Conservation (phyloP, 23 red algal species). For the Pyropia yezoensis region DNA sequence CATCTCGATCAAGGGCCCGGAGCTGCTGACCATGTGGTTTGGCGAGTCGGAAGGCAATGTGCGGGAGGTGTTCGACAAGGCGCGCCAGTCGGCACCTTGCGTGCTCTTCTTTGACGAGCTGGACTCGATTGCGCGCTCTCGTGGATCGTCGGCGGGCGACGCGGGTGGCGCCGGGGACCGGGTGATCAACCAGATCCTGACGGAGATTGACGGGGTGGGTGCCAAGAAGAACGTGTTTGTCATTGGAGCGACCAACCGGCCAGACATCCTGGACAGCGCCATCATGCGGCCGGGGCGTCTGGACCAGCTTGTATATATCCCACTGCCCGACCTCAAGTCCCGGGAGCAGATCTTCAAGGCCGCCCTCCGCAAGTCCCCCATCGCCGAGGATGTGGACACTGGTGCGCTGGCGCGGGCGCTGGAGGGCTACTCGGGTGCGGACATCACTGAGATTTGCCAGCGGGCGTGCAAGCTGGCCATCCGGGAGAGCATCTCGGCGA, state of each 20-base stretch:
- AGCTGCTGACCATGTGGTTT: slow-evolving; percentile 99
- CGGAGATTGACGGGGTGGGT: slow-evolving; percentile 97
- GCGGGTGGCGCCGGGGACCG: slow-evolving; percentile 95
- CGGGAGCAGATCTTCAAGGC: slow-evolving; percentile 91
- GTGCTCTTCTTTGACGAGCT: slow-evolving; percentile 99
- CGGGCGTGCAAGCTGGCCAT: slow-evolving; percentile 97
- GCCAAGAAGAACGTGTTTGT: slow-evolving; percentile 98
- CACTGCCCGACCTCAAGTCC: slow-evolving; percentile 82
- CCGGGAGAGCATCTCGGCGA: slow-evolving; percentile 86
- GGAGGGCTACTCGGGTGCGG: slow-evolving; percentile 95
- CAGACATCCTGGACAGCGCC: slow-evolving; percentile 91
- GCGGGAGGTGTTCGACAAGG: slow-evolving; percentile 98
- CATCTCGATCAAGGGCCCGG: slow-evolving; percentile 98
- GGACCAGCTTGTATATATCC: slow-evolving; percentile 97
- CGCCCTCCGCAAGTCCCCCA: slow-evolving; percentile 77
- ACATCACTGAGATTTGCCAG: slow-evolving; percentile 99
- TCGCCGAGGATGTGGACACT: slow-evolving; percentile 86
- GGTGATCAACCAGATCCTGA: slow-evolving; percentile 99
- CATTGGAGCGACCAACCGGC: slow-evolving; percentile 98
- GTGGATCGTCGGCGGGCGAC: slow-evolving; percentile 87
- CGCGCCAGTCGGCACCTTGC: slow-evolving; percentile 93
- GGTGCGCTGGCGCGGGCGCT: slow-evolving; percentile 72
- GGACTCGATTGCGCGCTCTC: slow-evolving; percentile 92
- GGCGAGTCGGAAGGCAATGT: slow-evolving; percentile 94
- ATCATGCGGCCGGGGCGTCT: slow-evolving; percentile 96